Base-by-base conservation (phyloP, 2,329 filamentous ascomycete species). In the Onygenales sp. region DNA sequence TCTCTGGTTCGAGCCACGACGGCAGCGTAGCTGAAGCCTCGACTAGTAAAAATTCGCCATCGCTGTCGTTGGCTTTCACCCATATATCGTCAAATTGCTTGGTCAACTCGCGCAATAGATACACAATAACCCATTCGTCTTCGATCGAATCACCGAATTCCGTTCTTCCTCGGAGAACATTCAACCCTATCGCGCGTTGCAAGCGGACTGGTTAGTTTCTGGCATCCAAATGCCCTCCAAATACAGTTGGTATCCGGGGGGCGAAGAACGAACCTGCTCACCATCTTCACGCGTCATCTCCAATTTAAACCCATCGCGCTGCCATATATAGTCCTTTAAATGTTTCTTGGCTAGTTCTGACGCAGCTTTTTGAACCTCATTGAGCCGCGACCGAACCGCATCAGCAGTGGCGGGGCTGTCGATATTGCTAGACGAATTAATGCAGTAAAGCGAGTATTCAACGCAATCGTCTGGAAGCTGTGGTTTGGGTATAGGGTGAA, bases 61-160 rank as follows among this genome's bases (percentile, higher is more conserved):
- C 93, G 48, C 84, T 86, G 67, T 98, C 93, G 55, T 81, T 84
- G 3, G 95, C 79, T 48, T 87, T 84, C 46, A 90, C 80, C 91
- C 92, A 98, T 7, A 90, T 75, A 55, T 86, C 78, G 4, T 82
- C 75, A 62, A 87, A 87, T 39, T 79, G 77, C 60, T 78, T 86
- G 61, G 85, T 91, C 61, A 97, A 73, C 70, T 95, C 86, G 44
- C 87, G 83, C 33, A 98, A 76, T 5, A 97, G 74, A 71, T 91
- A 95, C 17, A 97, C 91, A 55, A 97, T 85, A 5, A 97, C 80
- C 94, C 93, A 98, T 73, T 98, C 94, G 63, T 98, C 93, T 64
- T 95, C 92, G 3, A 97, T 84, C 0, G 90, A 93, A 69, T 98
- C 94, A 7, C 92, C 91, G 63, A 90, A 97, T 66, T 92, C 87